Evolutionary conservation across 345 rosid genomes (phyloP).

Genomic region (Syzygium grande): DNA sequence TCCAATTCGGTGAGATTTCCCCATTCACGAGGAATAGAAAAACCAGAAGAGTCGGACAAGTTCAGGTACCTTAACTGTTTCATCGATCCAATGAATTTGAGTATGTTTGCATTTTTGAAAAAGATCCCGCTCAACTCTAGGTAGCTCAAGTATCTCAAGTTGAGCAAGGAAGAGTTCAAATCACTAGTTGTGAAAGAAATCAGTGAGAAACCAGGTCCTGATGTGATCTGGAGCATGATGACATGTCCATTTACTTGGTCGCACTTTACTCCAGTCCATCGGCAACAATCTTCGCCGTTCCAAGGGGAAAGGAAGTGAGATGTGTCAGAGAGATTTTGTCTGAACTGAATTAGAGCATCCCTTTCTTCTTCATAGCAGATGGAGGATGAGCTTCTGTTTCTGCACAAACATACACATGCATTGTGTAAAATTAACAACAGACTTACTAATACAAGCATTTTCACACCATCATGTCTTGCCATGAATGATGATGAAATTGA

Average conservation of each 20-base stretch:
- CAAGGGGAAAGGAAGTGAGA: no score
- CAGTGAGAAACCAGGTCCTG: accelerated
- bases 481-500: no score
- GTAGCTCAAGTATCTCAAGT: neutral
- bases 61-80: neutral
- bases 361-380: no score
- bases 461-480: no score
- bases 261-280: no score
- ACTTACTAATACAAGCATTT: no score
- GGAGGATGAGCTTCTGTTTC: no score
- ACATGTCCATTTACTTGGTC: neutral
- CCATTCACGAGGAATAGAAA: neutral
- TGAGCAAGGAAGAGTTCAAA: neutral
- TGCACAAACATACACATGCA: no score
- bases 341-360: no score
- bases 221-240: neutral
- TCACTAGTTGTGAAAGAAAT: neutral
- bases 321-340: no score
- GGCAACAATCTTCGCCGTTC: no score
- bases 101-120: neutral
- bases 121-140: neutral
- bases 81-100: neutral
- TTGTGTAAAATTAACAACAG: no score
- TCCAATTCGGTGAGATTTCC: neutral
- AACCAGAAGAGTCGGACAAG: neutral